A percentile compares a stretch with the other conserved stretches of the same genome.
Conservation (phyloP, 2,329 filamentous ascomycete species). For the Penicillium sp. region DNA sequence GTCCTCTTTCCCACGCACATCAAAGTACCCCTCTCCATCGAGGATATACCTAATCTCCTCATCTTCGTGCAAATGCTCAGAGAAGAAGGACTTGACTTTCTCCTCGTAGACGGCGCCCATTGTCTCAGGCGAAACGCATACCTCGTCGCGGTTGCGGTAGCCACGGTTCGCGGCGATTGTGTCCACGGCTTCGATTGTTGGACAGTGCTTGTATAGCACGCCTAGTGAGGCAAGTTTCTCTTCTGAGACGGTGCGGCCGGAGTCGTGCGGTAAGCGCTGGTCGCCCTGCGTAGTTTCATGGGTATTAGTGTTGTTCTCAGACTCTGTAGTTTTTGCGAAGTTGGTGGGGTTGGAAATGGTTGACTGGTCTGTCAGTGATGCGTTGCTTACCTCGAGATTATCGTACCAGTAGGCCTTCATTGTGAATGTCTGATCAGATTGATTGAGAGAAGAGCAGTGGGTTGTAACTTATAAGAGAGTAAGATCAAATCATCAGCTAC, state of each 20-base stretch:
- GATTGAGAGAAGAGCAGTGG: too few species aligned
- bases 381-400: constrained; percentile 54
- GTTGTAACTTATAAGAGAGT: too few species aligned
- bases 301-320: constrained; percentile 2
- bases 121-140: constrained; percentile 77
- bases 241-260: constrained; percentile 63
- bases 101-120: constrained; percentile 87
- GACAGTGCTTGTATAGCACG: constrained; percentile 71
- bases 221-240: constrained; percentile 69
- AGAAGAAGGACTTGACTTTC: constrained; percentile 90
- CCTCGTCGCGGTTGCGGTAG: constrained; percentile 94
- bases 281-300: constrained; percentile 63
- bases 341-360: background rate
- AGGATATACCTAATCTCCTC: constrained; percentile 96
- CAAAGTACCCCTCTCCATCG: constrained; percentile 85
- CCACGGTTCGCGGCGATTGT: constrained; percentile 67
- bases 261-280: constrained; percentile 87
- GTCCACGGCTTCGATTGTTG: constrained; percentile 65
- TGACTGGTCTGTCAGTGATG: constrained; percentile 6
- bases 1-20: constrained; percentile 77
- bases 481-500: too few species aligned
- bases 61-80: constrained; percentile 95
- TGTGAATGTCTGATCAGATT: background rate
- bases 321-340: background rate
- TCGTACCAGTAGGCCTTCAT: constrained; percentile 73